Conservation (phyloP, 169 alveolate species). For the Plasmodium inui region DNA sequence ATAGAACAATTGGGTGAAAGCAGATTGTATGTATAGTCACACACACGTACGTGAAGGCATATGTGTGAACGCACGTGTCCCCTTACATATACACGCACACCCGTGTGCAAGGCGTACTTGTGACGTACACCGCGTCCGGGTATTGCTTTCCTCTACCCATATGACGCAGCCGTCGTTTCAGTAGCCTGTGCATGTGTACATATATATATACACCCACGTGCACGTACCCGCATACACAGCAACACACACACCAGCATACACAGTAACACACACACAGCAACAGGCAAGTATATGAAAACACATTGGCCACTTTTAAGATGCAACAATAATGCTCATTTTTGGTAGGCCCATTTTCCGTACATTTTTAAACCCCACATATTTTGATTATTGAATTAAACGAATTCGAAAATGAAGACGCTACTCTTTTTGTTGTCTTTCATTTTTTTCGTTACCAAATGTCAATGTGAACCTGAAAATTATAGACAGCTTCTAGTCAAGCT, state of each 20-base stretch:
- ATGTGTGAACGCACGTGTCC: neutral
- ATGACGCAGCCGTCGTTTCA: neutral
- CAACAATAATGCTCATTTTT: conserved; percentile 29
- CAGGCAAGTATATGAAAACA: neutral
- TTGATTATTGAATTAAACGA: conserved; percentile 6
- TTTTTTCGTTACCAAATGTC: conserved; percentile 29
- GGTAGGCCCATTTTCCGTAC: neutral
- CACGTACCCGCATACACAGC: neutral
- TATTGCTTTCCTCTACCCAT: neutral
- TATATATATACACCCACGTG: neutral
- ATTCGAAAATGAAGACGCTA: conserved; percentile 47
- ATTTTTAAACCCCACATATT: neutral
- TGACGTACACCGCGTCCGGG: neutral
- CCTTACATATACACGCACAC: neutral
- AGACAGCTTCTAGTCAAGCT: conserved; percentile 15
- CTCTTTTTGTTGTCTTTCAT: conserved; percentile 31
- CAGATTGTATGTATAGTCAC: neutral
- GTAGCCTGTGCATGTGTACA: neutral
- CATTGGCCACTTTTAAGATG: conserved; percentile 19
- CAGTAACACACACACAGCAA: neutral
- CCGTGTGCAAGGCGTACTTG: neutral
- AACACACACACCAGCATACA: neutral
- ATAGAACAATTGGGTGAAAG: neutral
- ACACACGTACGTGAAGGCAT: neutral
- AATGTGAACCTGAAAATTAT: conserved; percentile 23